Percentiles rank a stretch among this genome's conserved stretches.
Evolutionary conservation across 129 eudicot genomes (phyloP).

Genomic region (Saussurea involucrata): DNA sequence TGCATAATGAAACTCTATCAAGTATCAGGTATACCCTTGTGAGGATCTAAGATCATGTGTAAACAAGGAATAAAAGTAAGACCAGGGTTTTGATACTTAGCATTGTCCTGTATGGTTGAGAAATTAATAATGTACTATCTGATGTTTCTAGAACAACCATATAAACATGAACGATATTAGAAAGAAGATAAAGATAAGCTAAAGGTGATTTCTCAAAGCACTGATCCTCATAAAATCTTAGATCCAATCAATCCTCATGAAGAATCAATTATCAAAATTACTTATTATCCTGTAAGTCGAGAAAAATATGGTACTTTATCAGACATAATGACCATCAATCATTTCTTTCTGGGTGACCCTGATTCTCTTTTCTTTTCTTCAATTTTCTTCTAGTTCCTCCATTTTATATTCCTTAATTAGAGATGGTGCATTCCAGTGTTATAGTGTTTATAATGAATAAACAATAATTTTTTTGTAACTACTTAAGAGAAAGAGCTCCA

Average conservation of each 20-base stretch:
- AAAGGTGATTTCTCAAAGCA: not conserved
- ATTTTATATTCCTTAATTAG: not conserved
- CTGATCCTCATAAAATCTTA: not conserved
- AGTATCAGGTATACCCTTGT: not conserved
- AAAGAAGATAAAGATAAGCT: not conserved
- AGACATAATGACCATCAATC: not conserved
- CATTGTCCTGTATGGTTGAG: not conserved
- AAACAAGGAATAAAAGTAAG: conserved; percentile 5
- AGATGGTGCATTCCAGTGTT: not conserved
- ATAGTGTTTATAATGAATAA: not conserved
- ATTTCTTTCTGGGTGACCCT: not conserved
- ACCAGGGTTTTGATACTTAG: conserved; percentile 7
- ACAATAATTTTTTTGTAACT: not conserved
- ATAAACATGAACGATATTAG: not conserved
- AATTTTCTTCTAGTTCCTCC: not conserved
- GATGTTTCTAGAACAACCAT: not conserved
- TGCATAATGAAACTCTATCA: not conserved
- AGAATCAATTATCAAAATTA: not conserved
- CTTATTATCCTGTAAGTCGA: not conserved
- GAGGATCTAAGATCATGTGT: not conserved
- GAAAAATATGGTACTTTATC: not conserved
- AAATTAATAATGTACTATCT: not conserved
- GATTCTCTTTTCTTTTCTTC: not conserved
- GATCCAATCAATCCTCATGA: not conserved
- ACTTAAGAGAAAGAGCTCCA: not conserved